Evolutionary conservation across 495 filamentous ascomycete species (phyloP).

Genomic region (Penicillium taxi): DNA sequence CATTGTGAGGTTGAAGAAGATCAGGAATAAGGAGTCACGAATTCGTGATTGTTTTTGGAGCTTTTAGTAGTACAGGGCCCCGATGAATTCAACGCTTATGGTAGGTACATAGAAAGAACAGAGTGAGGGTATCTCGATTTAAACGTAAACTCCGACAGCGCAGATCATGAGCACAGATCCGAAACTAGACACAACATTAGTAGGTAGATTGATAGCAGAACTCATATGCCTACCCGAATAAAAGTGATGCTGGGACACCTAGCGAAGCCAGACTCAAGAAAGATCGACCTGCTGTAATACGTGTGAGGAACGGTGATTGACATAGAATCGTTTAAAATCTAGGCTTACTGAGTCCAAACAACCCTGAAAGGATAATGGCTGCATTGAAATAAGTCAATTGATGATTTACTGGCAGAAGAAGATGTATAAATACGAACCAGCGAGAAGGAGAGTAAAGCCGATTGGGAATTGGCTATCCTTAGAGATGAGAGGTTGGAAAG

Average conservation of each 20-base stretch:
- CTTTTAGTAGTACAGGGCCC: slow-evolving; percentile 32
- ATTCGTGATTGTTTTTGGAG: slow-evolving; percentile 21
- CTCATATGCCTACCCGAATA: slow-evolving; percentile 65
- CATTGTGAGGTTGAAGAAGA: slow-evolving; percentile 11
- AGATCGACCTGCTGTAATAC: slow-evolving; percentile 67
- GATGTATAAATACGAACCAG: slow-evolving; percentile 49
- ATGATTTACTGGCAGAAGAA: background rate
- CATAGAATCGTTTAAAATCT: background rate
- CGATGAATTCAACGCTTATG: slow-evolving; percentile 28
- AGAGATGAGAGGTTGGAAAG: slow-evolving; percentile 70
- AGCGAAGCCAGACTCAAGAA: slow-evolving; percentile 65
- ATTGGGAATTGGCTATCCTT: slow-evolving; percentile 80
- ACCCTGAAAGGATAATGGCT: slow-evolving; percentile 56
- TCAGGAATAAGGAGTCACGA: slow-evolving; percentile 7
- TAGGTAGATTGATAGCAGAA: background rate
- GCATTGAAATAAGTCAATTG: slow-evolving; percentile 13
- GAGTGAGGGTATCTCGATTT: slow-evolving; percentile 39
- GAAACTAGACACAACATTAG: slow-evolving; percentile 51
- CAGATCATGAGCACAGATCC: slow-evolving; percentile 98
- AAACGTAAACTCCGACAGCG: slow-evolving; percentile 97
- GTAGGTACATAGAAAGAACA: slow-evolving; percentile 35
- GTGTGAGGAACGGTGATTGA: slow-evolving; percentile 7
- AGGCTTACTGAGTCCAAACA: slow-evolving; percentile 75
- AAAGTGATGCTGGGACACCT: slow-evolving; percentile 78
- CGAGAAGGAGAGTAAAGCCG: slow-evolving; percentile 66